Conservation (phyloP, 345 rosid species). For the Gossypium thurberi region DNA sequence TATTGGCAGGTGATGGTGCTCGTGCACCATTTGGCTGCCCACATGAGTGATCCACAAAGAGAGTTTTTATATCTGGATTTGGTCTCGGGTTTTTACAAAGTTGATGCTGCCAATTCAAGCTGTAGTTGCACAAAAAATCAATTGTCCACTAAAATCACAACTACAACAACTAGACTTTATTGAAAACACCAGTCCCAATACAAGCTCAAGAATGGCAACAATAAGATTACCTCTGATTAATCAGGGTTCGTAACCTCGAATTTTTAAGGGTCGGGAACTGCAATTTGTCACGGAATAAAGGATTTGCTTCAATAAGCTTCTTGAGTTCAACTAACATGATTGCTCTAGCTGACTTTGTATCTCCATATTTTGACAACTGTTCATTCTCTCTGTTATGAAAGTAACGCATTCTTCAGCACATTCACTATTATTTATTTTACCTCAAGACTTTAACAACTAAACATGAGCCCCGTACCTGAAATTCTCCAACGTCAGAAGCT, state of each 20-base stretch:
- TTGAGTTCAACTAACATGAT: conserved; percentile 96
- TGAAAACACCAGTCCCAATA: no score
- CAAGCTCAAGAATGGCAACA: no score
- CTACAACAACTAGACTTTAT: no score
- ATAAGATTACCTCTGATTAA: conserved; percentile 70
- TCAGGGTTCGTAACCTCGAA: conserved; percentile 84
- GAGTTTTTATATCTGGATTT: conserved; percentile 97
- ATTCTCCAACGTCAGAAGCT: conserved; percentile 83
- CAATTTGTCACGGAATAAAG: conserved; percentile 87
- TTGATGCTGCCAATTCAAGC: conserved; percentile 99
- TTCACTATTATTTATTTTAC: neutral
- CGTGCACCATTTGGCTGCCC: conserved; percentile 96
- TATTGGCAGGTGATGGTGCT: conserved; percentile 90
- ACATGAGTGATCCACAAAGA: conserved; percentile 94
- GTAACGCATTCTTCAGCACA: conserved; percentile 5
- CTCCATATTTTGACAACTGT: conserved; percentile 94
- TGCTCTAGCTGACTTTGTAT: conserved; percentile 93
- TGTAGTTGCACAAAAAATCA: conserved; percentile 31
- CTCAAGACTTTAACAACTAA: neutral
- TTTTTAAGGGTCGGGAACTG: conserved; percentile 90
- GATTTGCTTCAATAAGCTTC: conserved; percentile 98
- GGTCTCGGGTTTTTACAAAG: conserved; percentile 96
- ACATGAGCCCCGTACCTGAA: conserved; percentile 45
- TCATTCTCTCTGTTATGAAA: conserved; percentile 82
- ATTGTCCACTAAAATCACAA: conserved; percentile 9